Conservation (phyloP, 2,329 filamentous ascomycete genomes). For the Colletotrichum cuscutae region DNA sequence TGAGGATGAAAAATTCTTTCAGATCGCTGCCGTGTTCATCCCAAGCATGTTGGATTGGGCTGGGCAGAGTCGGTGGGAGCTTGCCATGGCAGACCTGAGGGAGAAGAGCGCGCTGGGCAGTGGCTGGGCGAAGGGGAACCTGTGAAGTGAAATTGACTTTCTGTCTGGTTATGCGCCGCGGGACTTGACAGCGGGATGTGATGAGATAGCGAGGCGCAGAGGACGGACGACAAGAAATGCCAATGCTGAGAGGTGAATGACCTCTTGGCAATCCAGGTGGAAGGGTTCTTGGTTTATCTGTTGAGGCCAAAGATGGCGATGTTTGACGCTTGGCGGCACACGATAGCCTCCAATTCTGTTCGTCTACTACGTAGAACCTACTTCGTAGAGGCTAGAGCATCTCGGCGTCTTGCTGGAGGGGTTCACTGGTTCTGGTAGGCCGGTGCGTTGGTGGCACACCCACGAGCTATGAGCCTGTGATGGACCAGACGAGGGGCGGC, state of each 20-base stretch:
- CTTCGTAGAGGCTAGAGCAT: neutral
- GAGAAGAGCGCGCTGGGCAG: constrained; percentile 3
- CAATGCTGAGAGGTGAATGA: constrained; percentile 17
- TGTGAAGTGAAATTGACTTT: neutral
- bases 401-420: neutral
- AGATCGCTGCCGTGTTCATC: neutral
- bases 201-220: constrained; percentile 21
- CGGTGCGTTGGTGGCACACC: neutral
- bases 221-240: constrained; percentile 26
- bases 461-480: too few relatives aligned
- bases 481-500: constrained; percentile 1
- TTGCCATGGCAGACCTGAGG: neutral
- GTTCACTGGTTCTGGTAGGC: neutral
- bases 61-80: constrained; percentile 14
- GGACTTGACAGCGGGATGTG: constrained; percentile 12
- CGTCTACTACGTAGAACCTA: neutral
- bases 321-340: neutral
- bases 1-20: neutral
- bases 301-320: neutral
- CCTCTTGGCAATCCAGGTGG: constrained; percentile 24
- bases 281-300: neutral
- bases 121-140: constrained; percentile 19
- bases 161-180: neutral
- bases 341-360: neutral
- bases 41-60: constrained; percentile 12